Percentiles rank a stretch among this genome's conserved stretches.
These are phyloP conservation scores for Angomonas desouzai DNA, from an alignment of 208 protist genomes.

Conservation along the genomic window DNA sequence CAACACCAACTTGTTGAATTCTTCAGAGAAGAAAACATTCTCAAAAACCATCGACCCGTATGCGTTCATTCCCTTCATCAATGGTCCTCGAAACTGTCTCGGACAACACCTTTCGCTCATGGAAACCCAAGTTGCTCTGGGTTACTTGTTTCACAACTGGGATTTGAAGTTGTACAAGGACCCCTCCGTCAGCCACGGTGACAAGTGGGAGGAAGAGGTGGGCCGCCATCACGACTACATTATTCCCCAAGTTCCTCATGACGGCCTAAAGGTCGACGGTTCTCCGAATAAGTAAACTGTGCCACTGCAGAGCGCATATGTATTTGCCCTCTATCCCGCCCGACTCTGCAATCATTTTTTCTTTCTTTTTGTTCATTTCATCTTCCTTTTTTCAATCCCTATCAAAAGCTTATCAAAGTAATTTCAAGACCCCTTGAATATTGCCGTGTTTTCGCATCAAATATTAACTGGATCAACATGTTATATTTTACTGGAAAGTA, in stretches of 20 bases:
- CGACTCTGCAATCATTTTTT: too few relatives aligned
- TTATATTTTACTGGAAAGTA: too few relatives aligned
- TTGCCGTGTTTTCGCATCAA: too few relatives aligned
- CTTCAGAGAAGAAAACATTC: slow-evolving; percentile 23
- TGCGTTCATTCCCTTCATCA: slow-evolving; percentile 91
- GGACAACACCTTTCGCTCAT: slow-evolving; percentile 89
- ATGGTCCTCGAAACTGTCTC: slow-evolving; percentile 90
- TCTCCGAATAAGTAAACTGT: slow-evolving; percentile 21
- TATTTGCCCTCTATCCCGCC: too few relatives aligned
- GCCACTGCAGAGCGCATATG: too few relatives aligned
- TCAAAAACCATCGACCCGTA: slow-evolving; percentile 79
- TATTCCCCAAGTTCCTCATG: slow-evolving; percentile 74
- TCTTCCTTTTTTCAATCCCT: slow-evolving; percentile 11
- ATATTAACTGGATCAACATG: too few relatives aligned
- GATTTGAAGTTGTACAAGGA: slow-evolving; percentile 56
- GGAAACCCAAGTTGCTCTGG: slow-evolving; percentile 78
- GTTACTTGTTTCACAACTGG: slow-evolving; percentile 74
- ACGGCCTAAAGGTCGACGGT: slow-evolving; percentile 70
- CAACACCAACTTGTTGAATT: slow-evolving; percentile 56
- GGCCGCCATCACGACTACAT: slow-evolving; percentile 80
- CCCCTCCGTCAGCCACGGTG: slow-evolving; percentile 14
- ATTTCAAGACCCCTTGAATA: too few relatives aligned
- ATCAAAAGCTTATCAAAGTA: background rate
- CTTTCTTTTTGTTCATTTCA: slow-evolving; percentile 9
- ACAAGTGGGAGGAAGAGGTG: slow-evolving; percentile 45